phyloP scores from a whole-genome alignment of 352 stramenopile genomes.

The Phytophthora nicotianae region DNA sequence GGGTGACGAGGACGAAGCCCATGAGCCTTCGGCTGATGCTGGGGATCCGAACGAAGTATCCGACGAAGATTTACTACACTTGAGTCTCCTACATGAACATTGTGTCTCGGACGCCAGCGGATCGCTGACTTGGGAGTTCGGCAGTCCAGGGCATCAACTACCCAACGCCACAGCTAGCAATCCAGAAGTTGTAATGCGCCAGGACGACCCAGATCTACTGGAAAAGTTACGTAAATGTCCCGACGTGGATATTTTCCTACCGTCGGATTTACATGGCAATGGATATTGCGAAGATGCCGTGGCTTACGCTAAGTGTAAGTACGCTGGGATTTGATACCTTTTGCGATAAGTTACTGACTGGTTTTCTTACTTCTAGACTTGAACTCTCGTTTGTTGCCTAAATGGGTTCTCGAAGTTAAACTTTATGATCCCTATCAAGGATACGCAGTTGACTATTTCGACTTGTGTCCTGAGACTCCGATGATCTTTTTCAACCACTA shows the following conservation, averaged over 20 bases:
- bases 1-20: conserved; percentile 1
- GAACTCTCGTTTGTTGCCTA: conserved; percentile 36
- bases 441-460: conserved; percentile 49
- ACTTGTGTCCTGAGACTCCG: conserved; percentile 54
- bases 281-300: conserved; percentile 62
- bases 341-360: not conserved
- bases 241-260: conserved; percentile 57
- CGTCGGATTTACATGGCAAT: conserved; percentile 37
- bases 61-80: conserved; percentile 30
- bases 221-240: conserved; percentile 43
- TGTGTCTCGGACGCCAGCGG: conserved; percentile 28
- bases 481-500: conserved; percentile 72
- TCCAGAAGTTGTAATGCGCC: conserved; percentile 25
- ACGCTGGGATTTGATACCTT: too few relatives aligned
- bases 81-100: conserved; percentile 40
- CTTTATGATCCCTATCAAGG: conserved; percentile 30
- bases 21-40: conserved; percentile 10
- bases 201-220: conserved; percentile 30
- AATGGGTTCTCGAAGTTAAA: conserved; percentile 36
- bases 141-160: conserved; percentile 30
- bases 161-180: conserved; percentile 25
- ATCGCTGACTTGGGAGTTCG: conserved; percentile 39
- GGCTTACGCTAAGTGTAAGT: conserved; percentile 55
- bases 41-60: conserved; percentile 22
- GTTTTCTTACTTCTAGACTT: conserved; percentile 26